Base-by-base conservation (phyloP, 495 filamentous ascomycete species). In the Geoglossum glabrum region DNA sequence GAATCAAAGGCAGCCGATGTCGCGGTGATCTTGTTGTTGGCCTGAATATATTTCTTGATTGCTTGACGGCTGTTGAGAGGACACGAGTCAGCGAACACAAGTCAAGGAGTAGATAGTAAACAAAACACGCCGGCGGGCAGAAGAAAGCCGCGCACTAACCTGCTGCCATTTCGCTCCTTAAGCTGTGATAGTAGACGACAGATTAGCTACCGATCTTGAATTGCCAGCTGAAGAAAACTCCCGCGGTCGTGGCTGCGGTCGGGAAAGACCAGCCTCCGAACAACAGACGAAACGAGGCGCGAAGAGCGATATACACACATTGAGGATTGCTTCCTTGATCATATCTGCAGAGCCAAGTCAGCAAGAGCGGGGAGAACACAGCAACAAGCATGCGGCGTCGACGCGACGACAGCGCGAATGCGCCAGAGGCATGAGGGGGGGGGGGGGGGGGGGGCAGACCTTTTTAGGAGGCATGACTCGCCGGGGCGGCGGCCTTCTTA, bases 1-100 rank as follows among this genome's bases (percentile, higher is more conserved):
- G 79, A 78, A 68, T 92, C 90, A 69, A 97, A 97, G 67, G 81
- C 80, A 51, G 74, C 75, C 64, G 84, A 81, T 34, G 74, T 77
- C 56, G 80, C 78, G 61, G 73, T 70, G 70, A 93, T 79, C 68
- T 83, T 85, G 80, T 97, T 95, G 84, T 99, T 97, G 64, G 85
- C 81, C 70, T 79, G 78, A 66, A 99, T 86, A 75, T 97, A 99
- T 72, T 99, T 96, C 85, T 96, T 96, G 69, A 99, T 81, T 28
- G 86, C 85, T 70, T 90, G 84, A 63, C 92, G 93, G 73, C 92
- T 98, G 68, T 65, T 54, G 55, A 27, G 40, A 52, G 46, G 52
- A 45, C 55, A 59, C 28, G 47, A 40, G 67, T 72, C 65, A 73
- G 77, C 69, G 46, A 65, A 63, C 63, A 63, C 56, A 34, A 28